Percentiles rank a stretch among this genome's conserved stretches.
Evolutionary conservation across 345 rosid species (phyloP).

Genomic region (Syzygium oleosum): DNA sequence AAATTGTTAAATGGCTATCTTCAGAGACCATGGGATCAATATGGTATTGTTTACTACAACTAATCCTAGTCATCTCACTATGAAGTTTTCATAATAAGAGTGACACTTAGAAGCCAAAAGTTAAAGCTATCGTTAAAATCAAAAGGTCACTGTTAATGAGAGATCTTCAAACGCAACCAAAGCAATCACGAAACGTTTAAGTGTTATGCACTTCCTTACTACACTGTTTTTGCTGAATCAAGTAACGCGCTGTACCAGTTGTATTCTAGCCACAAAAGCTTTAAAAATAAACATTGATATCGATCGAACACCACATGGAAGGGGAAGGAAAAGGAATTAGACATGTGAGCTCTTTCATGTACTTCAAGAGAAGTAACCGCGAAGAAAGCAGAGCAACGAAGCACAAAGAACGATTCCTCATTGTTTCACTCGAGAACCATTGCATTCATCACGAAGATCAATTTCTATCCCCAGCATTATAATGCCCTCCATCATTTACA

Average conservation of each 20-base stretch:
- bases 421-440: background rate
- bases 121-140: background rate
- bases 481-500: background rate
- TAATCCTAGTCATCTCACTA: background rate
- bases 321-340: background rate
- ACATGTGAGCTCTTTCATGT: background rate
- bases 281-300: background rate
- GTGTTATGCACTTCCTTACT: background rate
- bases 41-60: background rate
- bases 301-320: background rate
- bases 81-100: background rate
- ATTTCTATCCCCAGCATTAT: background rate
- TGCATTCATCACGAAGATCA: background rate
- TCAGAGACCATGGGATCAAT: too few species aligned
- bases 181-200: background rate
- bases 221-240: background rate
- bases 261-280: background rate
- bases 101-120: background rate
- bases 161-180: background rate
- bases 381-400: background rate
- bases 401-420: background rate
- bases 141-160: background rate
- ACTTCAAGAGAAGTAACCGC: background rate
- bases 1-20: background rate
- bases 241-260: background rate